Percentiles rank a stretch among this genome's conserved stretches.
Evolutionary conservation across 768 basidiomycete species (phyloP).

Genomic region (Fomitopsis pulvina): DNA sequence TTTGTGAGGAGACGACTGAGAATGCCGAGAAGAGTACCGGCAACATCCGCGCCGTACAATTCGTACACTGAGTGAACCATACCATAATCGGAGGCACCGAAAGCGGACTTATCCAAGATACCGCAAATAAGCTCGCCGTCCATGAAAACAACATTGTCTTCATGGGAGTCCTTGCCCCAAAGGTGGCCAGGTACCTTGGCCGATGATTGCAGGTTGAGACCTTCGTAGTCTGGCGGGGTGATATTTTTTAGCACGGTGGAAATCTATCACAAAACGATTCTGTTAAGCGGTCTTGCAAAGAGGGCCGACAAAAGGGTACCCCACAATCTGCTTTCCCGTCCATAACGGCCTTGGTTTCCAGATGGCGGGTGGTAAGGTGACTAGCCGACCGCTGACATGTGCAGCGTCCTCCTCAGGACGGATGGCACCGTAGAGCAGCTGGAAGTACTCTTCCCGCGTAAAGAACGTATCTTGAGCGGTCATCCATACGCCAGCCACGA

Average conservation of each 20-base stretch:
- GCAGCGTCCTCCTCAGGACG: slow-evolving; percentile 76
- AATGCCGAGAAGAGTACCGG: slow-evolving; percentile 88
- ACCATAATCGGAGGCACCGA: slow-evolving; percentile 93
- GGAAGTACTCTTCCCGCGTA: slow-evolving; percentile 91
- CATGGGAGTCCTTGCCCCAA: slow-evolving; percentile 74
- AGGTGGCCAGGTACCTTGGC: slow-evolving; percentile 85
- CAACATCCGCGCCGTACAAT: slow-evolving; percentile 83
- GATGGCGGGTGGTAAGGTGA: slow-evolving; percentile 85
- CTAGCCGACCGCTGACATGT: slow-evolving; percentile 49
- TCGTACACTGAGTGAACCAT: slow-evolving; percentile 97
- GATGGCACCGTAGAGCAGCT: slow-evolving; percentile 90
- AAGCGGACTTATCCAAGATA: slow-evolving; percentile 94
- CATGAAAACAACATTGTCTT: slow-evolving; percentile 85
- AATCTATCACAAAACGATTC: slow-evolving; percentile 47
- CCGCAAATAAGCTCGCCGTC: slow-evolving; percentile 93
- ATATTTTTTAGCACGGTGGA: slow-evolving; percentile 92
- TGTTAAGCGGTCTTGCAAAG: slow-evolving; percentile 2
- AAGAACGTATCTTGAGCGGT: slow-evolving; percentile 94
- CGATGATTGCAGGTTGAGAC: slow-evolving; percentile 78
- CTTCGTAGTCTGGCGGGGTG: slow-evolving; percentile 70
- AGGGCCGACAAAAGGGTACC: slow-evolving; percentile 17
- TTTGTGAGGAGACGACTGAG: slow-evolving; percentile 95
- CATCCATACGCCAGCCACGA: slow-evolving; percentile 99
- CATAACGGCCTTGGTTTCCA: slow-evolving; percentile 89
- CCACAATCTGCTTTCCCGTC: slow-evolving; percentile 97